These are phyloP conservation scores for Cymbopogon flexuosus DNA, from an alignment of 202 grass and related monocot genomes.

Conservation along the genomic window DNA sequence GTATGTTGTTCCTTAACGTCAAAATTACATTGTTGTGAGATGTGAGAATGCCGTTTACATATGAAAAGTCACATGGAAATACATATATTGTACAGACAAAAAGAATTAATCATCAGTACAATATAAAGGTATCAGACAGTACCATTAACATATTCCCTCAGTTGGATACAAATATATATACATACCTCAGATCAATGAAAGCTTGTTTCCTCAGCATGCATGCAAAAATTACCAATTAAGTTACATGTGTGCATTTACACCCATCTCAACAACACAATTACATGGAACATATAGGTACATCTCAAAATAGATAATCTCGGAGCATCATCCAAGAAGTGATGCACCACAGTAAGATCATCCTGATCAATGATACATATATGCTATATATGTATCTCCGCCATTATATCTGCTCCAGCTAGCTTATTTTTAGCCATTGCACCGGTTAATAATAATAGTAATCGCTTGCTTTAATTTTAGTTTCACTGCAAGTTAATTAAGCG, in stretches of 20 bases:
- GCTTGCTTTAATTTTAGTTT: neutral
- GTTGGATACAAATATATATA: neutral
- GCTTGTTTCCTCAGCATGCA: slow-evolving; percentile 28
- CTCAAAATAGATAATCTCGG: slow-evolving; percentile 41
- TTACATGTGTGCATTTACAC: slow-evolving; percentile 64
- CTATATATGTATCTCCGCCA: neutral
- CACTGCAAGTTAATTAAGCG: slow-evolving; percentile 1
- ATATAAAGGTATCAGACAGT: slow-evolving; percentile 21
- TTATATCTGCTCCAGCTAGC: slow-evolving; percentile 27
- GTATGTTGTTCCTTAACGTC: neutral
- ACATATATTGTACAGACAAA: neutral
- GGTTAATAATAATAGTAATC: slow-evolving; percentile 33
- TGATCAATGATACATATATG: slow-evolving; percentile 28
- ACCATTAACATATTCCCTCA: neutral
- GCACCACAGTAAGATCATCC: slow-evolving; percentile 49
- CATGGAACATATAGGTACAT: neutral
- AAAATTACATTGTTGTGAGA: neutral
- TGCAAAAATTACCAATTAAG: slow-evolving; percentile 23
- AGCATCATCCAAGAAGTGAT: slow-evolving; percentile 47
- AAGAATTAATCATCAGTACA: neutral
- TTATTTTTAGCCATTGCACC: slow-evolving; percentile 33
- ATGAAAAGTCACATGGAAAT: neutral
- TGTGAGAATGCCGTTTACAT: neutral
- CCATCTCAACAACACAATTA: slow-evolving; percentile 41
- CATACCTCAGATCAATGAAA: slow-evolving; percentile 7